These are phyloP conservation scores for Spinacia oleracea DNA, from an alignment of 179 eudicot species.

Conservation along the genomic window DNA sequence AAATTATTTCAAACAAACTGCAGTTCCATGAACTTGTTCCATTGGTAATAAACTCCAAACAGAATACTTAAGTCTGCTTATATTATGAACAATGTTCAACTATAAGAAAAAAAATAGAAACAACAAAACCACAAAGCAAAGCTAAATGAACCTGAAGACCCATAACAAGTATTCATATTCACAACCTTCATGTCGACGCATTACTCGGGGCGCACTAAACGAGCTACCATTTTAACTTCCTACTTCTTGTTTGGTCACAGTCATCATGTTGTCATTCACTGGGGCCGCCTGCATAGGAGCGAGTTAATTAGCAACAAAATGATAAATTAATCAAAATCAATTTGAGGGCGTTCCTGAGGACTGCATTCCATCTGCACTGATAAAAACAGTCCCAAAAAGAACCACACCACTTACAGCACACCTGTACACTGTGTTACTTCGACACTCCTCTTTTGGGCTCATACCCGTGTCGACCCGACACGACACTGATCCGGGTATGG, in stretches of 20 bases:
- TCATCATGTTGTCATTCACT: slow-evolving; percentile 14
- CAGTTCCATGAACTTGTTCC: not conserved
- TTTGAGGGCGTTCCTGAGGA: not conserved
- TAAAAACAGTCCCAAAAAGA: not conserved
- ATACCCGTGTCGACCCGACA: no score
- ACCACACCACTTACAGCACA: not conserved
- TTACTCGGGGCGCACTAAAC: slow-evolving; percentile 1
- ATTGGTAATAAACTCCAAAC: slow-evolving; percentile 13
- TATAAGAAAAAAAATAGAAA: not conserved
- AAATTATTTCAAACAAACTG: not conserved
- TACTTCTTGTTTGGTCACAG: slow-evolving; percentile 24
- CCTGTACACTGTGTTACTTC: no score
- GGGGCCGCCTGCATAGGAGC: slow-evolving; percentile 13
- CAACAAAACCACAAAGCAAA: slow-evolving; percentile 4
- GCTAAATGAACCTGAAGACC: slow-evolving; percentile 9
- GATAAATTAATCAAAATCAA: not conserved
- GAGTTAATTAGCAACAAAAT: not conserved
- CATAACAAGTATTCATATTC: slow-evolving; percentile 10
- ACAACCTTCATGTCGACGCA: slow-evolving; percentile 42
- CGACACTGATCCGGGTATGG: no score
- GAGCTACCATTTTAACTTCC: slow-evolving; percentile 20
- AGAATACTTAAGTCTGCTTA: not conserved
- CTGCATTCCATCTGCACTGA: not conserved
- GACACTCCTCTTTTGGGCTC: no score
- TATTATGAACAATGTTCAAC: not conserved